A percentile compares a stretch with the other conserved stretches of the same genome.
Evolutionary conservation across 1,139 yeast species (phyloP).

Genomic region (Blastobotrys arbuscula): DNA sequence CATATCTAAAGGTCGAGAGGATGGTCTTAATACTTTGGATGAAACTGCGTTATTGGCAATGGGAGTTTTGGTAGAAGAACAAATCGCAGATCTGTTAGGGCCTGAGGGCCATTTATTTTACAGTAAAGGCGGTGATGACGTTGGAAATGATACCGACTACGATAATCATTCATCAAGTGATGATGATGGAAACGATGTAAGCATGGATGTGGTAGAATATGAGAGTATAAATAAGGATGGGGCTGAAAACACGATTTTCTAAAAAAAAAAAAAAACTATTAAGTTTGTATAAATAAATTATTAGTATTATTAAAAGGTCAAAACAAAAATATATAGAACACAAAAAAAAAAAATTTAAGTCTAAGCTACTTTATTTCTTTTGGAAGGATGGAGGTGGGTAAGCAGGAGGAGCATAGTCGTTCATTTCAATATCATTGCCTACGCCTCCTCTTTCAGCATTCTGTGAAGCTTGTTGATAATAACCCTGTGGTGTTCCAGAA

Average conservation of each 20-base stretch:
- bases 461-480: neutral
- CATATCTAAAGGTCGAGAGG: conserved; percentile 10
- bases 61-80: conserved; percentile 34
- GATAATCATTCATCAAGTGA: neutral
- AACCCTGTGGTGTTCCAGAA: neutral
- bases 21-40: conserved; percentile 24
- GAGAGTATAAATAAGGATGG: neutral
- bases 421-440: conserved; percentile 15
- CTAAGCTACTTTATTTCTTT: neutral
- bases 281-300: neutral
- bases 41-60: conserved; percentile 32
- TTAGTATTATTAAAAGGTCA: neutral
- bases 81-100: conserved; percentile 27
- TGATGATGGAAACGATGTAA: neutral
- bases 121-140: conserved; percentile 14
- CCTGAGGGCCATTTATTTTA: conserved; percentile 26
- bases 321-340: neutral
- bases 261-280: neutral
- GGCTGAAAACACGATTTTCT: neutral
- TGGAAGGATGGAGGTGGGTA: conserved; percentile 14
- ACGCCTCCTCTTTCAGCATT: neutral
- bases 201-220: neutral
- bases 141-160: neutral
- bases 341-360: neutral
- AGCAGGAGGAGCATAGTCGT: conserved; percentile 14